Conservation (phyloP, 805 yeast species). For the Schwanniomyces yamadae region DNA sequence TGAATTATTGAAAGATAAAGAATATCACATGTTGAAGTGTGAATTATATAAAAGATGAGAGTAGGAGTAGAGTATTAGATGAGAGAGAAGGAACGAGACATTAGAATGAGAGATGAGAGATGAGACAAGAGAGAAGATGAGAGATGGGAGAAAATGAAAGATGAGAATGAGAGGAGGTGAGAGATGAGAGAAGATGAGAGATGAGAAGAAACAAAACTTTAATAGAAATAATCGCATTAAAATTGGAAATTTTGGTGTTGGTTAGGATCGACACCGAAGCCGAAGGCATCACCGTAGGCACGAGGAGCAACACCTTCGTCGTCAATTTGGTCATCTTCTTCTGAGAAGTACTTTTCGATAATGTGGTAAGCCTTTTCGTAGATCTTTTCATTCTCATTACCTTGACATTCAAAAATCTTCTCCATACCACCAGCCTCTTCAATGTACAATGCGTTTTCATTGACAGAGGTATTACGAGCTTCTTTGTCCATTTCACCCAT, state of each 20-base stretch:
- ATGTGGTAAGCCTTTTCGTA: conserved; percentile 88
- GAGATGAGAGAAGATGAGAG: conserved; percentile 3
- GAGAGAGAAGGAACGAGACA: too few relatives aligned
- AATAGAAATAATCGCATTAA: conserved; percentile 12
- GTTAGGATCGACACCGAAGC: conserved; percentile 72
- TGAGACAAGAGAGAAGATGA: conserved; percentile 2
- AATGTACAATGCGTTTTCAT: conserved; percentile 85
- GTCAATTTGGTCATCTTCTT: conserved; percentile 70
- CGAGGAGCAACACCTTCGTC: conserved; percentile 69
- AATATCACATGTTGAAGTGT: too few relatives aligned
- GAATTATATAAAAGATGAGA: too few relatives aligned
- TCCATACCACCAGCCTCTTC: conserved; percentile 99
- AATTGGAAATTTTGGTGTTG: conserved; percentile 58
- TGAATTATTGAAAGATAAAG: too few relatives aligned
- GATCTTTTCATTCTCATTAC: conserved; percentile 85
- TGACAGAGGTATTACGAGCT: conserved; percentile 61
- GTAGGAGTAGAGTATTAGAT: too few relatives aligned
- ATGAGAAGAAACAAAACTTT: conserved; percentile 3
- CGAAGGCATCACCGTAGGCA: conserved; percentile 79
- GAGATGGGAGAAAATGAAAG: conserved; percentile 3
- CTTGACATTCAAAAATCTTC: conserved; percentile 90
- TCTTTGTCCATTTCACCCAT: conserved; percentile 94
- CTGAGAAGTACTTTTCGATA: conserved; percentile 88
- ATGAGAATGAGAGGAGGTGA: conserved; percentile 4
- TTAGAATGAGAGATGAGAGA: conserved; percentile 8